Percentiles rank a stretch among this genome's conserved stretches.
These are phyloP conservation scores for Candida stauntonica DNA, from an alignment of 805 yeast genomes.

Conservation along the genomic window DNA sequence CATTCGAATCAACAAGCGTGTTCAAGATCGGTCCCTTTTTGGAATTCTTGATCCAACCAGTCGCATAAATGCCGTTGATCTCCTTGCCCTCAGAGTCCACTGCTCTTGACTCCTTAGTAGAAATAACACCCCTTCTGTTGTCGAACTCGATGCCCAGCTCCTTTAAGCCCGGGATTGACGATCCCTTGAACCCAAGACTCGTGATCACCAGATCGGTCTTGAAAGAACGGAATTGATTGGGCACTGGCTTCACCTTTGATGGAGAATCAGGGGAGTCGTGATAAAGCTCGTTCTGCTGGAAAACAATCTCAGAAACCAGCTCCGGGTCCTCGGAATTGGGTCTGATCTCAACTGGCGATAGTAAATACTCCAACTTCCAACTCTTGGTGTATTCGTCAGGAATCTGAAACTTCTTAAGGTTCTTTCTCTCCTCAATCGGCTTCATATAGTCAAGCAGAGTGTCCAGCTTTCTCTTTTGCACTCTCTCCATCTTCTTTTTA, in stretches of 20 bases:
- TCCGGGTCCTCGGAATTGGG: slow-evolving; percentile 30
- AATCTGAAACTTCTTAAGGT: slow-evolving; percentile 17
- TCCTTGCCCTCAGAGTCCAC: slow-evolving; percentile 23
- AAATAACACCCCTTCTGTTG: slow-evolving; percentile 37
- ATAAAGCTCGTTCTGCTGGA: slow-evolving; percentile 43
- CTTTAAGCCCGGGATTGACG: slow-evolving; percentile 49
- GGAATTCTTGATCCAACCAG: slow-evolving; percentile 91
- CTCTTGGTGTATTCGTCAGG: slow-evolving; percentile 14
- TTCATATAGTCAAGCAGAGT: slow-evolving; percentile 50
- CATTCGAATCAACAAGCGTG: slow-evolving; percentile 80
- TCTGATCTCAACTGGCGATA: slow-evolving; percentile 54
- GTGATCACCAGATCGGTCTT: slow-evolving; percentile 66
- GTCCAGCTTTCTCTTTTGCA: slow-evolving; percentile 57
- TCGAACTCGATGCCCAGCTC: slow-evolving; percentile 48
- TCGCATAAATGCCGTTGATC: slow-evolving; percentile 57
- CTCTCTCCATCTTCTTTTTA: slow-evolving; percentile 53
- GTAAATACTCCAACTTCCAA: slow-evolving; percentile 71
- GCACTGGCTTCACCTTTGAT: slow-evolving; percentile 25
- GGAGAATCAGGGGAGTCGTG: slow-evolving; percentile 31
- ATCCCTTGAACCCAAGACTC: slow-evolving; percentile 80
- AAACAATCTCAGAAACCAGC: slow-evolving; percentile 38
- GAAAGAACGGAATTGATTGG: slow-evolving; percentile 25
- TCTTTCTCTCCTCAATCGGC: slow-evolving; percentile 28
- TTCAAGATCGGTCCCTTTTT: slow-evolving; percentile 88
- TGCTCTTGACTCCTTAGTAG: slow-evolving; percentile 43